A percentile compares a stretch with the other conserved stretches of the same genome.
Evolutionary conservation across 2,329 filamentous ascomycete genomes (phyloP).

Genomic region (Alternaria triticimaculans): DNA sequence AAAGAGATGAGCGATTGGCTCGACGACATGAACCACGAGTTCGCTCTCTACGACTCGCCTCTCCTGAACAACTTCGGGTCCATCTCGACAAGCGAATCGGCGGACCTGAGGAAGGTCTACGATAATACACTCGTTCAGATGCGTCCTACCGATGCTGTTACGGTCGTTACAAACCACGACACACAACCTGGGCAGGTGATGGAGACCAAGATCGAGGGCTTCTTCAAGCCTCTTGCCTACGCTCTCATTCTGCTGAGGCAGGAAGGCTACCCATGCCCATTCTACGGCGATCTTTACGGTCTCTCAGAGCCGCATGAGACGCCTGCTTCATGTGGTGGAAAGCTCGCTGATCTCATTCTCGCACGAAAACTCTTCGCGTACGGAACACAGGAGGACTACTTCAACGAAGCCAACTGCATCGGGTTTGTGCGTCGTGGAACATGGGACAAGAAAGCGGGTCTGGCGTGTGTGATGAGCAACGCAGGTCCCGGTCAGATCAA

Average conservation of each 20-base stretch:
- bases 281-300: constrained; percentile 74
- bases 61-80: constrained; percentile 71
- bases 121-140: constrained; percentile 64
- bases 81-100: constrained; percentile 62
- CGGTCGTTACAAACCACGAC: constrained; percentile 76
- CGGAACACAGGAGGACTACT: constrained; percentile 69
- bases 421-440: constrained; percentile 65
- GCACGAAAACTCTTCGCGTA: constrained; percentile 72
- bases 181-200: constrained; percentile 70
- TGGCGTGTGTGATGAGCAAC: constrained; percentile 60
- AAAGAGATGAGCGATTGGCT: constrained; percentile 64
- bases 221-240: constrained; percentile 76
- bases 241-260: constrained; percentile 71
- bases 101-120: constrained; percentile 70
- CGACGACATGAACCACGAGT: constrained; percentile 61
- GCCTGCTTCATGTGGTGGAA: constrained; percentile 60
- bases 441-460: constrained; percentile 56
- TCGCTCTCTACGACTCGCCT: constrained; percentile 70
- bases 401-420: constrained; percentile 65
- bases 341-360: constrained; percentile 65
- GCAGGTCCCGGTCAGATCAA: constrained; percentile 54
- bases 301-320: constrained; percentile 62
- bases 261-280: constrained; percentile 70
- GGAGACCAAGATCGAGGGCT: constrained; percentile 67
- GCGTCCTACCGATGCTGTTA: constrained; percentile 65